Conservation (phyloP, 2,329 filamentous ascomycete genomes). For the Simplicillium aogashimaense region DNA sequence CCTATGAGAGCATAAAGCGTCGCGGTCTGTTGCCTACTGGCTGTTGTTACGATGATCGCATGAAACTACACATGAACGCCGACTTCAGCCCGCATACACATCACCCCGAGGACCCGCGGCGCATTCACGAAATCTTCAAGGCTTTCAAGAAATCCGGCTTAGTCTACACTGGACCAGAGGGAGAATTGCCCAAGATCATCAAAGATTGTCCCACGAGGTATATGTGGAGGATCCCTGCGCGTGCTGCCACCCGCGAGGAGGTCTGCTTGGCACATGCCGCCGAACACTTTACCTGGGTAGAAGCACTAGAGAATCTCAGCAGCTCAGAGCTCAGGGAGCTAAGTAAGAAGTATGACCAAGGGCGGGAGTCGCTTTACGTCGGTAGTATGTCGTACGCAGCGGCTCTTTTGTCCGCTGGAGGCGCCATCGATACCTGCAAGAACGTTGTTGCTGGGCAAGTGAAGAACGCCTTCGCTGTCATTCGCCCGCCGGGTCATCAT, state of each 20-base stretch:
- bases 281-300: conserved; percentile 73
- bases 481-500: conserved; percentile 90
- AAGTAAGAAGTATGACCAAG: conserved; percentile 50
- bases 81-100: conserved; percentile 64
- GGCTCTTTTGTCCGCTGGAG: conserved; percentile 76
- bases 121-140: conserved; percentile 89
- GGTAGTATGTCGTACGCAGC: conserved; percentile 74
- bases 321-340: conserved; percentile 59
- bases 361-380: conserved; percentile 71
- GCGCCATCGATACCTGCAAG: conserved; percentile 91
- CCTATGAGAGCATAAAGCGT: conserved; percentile 26
- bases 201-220: conserved; percentile 46
- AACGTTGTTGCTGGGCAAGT: conserved; percentile 75
- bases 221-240: conserved; percentile 69
- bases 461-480: conserved; percentile 92
- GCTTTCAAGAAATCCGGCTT: conserved; percentile 76
- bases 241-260: conserved; percentile 69
- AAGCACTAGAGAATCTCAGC: conserved; percentile 40
- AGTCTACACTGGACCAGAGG: conserved; percentile 52
- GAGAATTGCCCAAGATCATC: conserved; percentile 41
- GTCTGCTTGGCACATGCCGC: conserved; percentile 69
- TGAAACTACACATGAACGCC: conserved; percentile 90
- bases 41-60: conserved; percentile 83
- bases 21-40: conserved; percentile 56
- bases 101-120: conserved; percentile 87